phyloP scores from a whole-genome alignment of 768 basidiomycete genomes.

The Boletus coccyginus region DNA sequence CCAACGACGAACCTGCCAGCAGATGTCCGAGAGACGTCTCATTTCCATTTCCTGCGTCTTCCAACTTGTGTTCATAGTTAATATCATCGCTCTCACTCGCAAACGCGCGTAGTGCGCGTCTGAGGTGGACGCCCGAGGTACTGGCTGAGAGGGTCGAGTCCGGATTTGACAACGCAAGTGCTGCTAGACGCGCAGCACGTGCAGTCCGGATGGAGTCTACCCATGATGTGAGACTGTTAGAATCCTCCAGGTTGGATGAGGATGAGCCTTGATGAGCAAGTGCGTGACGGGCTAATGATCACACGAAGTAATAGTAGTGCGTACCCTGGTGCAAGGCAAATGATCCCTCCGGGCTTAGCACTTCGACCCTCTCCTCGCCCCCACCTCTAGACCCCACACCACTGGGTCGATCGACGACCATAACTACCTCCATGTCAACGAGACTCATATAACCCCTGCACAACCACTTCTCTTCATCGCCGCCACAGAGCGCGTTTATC shows the following conservation, averaged over 20 bases:
- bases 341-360: slow-evolving; percentile 73
- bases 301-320: slow-evolving; percentile 9
- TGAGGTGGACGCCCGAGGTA: slow-evolving; percentile 69
- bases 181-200: slow-evolving; percentile 66
- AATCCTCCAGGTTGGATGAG: background rate
- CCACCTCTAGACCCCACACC: slow-evolving; percentile 3
- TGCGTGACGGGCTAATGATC: background rate
- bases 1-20: background rate
- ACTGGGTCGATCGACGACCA: slow-evolving; percentile 35
- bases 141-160: slow-evolving; percentile 83
- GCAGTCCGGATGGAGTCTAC: slow-evolving; percentile 62
- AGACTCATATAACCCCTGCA: slow-evolving; percentile 70
- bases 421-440: slow-evolving; percentile 74
- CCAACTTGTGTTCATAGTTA: slow-evolving; percentile 42
- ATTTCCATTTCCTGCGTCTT: slow-evolving; percentile 45
- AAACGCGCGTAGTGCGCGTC: slow-evolving; percentile 71
- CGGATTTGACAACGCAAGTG: slow-evolving; percentile 68
- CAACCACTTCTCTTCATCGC: slow-evolving; percentile 66
- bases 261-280: slow-evolving; percentile 4
- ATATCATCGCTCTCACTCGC: slow-evolving; percentile 39
- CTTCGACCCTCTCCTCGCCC: slow-evolving; percentile 62
- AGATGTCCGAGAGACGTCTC: background rate
- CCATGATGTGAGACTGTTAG: slow-evolving; percentile 53
- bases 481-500: slow-evolving; percentile 23
- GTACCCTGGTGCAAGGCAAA: slow-evolving; percentile 72